Percentiles rank a stretch among this genome's conserved stretches.
phyloP scores from a whole-genome alignment of 805 yeast species.

The Tetrapisispora arboricola region DNA sequence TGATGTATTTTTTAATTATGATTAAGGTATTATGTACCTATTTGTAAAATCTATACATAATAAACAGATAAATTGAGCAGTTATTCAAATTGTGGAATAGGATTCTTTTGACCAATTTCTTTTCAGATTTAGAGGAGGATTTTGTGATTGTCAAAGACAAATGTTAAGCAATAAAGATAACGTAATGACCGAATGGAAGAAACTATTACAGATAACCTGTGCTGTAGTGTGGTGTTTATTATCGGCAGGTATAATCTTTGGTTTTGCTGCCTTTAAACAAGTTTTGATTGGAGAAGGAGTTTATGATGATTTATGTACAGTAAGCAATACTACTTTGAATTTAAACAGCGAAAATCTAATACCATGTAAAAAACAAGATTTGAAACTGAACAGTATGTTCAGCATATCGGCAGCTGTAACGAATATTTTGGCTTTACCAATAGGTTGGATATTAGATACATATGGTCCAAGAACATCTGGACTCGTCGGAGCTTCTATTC shows the following conservation, averaged over 20 bases:
- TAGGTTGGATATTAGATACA: conserved; percentile 67
- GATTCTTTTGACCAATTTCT: too few species aligned
- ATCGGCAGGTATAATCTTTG: conserved; percentile 91
- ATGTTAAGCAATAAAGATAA: too few species aligned
- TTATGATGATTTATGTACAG: conserved; percentile 51
- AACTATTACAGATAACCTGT: conserved; percentile 46
- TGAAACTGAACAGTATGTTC: conserved; percentile 72
- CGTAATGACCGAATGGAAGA: not conserved
- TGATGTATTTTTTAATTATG: too few species aligned
- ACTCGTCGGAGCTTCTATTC: conserved; percentile 52
- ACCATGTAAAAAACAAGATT: conserved; percentile 68
- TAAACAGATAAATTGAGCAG: too few species aligned
- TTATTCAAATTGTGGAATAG: too few species aligned
- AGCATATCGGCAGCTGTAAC: conserved; percentile 82
- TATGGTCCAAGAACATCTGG: conserved; percentile 79
- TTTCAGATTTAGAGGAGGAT: too few species aligned
- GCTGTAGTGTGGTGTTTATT: conserved; percentile 80
- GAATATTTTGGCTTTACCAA: conserved; percentile 71
- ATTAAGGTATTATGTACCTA: too few species aligned
- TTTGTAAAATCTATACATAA: too few species aligned
- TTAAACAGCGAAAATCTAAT: not conserved
- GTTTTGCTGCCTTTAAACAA: conserved; percentile 91
- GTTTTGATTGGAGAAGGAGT: conserved; percentile 69
- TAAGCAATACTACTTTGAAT: not conserved
- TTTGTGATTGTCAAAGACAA: too few species aligned